A percentile compares a stretch with the other conserved stretches of the same genome.
phyloP scores from a whole-genome alignment of 768 basidiomycete species.

The Bullera alba region DNA sequence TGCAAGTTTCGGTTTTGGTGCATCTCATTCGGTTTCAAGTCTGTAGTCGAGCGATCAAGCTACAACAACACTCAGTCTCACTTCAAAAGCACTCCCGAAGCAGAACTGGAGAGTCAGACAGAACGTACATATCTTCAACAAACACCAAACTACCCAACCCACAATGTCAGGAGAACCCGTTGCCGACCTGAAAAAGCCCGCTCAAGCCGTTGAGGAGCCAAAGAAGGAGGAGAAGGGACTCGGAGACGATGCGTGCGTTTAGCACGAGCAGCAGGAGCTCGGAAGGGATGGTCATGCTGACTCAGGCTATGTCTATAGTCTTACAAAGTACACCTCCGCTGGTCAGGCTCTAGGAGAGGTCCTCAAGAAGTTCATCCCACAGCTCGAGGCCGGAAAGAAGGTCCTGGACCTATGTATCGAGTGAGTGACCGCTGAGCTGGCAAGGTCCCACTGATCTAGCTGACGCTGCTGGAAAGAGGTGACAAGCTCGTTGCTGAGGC shows the following conservation, averaged over 20 bases:
- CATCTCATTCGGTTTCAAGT: no score
- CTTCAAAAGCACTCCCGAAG: neutral
- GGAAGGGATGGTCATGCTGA: neutral
- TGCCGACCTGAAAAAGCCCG: constrained; percentile 40
- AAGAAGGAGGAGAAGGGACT: constrained; percentile 43
- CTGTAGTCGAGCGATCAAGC: no score
- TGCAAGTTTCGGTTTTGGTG: no score
- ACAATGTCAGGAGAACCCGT: constrained; percentile 30
- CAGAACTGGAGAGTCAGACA: no score
- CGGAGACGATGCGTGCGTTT: constrained; percentile 42
- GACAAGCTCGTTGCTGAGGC: constrained; percentile 87
- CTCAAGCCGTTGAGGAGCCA: constrained; percentile 22
- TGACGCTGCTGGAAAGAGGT: constrained; percentile 51
- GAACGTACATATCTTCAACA: no score
- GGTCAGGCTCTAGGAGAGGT: constrained; percentile 82
- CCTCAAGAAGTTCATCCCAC: constrained; percentile 73
- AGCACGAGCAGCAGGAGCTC: neutral
- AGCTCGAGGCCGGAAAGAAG: constrained; percentile 73
- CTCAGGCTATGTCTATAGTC: constrained; percentile 25
- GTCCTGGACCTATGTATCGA: constrained; percentile 79
- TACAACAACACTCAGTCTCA: no score
- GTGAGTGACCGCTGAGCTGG: constrained; percentile 33
- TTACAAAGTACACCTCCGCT: constrained; percentile 62
- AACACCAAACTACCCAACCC: no score
- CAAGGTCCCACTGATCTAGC: no score